A percentile compares a stretch with the other conserved stretches of the same genome.
Conservation (phyloP, 257 asterid species). For the Rauvolfia tetraphylla region DNA sequence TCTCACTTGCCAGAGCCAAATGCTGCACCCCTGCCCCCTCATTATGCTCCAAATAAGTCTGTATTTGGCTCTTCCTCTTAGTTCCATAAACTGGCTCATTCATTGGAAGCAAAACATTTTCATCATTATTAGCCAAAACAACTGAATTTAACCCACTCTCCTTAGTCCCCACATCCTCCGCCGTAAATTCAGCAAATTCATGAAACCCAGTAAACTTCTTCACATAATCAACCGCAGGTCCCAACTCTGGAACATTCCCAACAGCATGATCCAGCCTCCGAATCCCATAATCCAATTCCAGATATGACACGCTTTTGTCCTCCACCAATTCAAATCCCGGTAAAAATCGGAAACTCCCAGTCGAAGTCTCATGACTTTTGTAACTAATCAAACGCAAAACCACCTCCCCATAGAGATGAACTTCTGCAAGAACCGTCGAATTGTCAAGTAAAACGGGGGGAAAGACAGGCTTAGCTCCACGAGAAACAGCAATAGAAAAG, state of each 20-base stretch:
- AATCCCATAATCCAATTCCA: conserved; percentile 69
- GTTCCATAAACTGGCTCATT: conserved; percentile 87
- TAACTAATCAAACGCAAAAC: conserved; percentile 65
- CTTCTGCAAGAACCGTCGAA: conserved; percentile 52
- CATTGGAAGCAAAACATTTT: conserved; percentile 69
- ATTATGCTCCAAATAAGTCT: conserved; percentile 94
- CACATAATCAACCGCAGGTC: conserved; percentile 64
- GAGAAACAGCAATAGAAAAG: conserved; percentile 48
- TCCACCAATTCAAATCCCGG: conserved; percentile 64
- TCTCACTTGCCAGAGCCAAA: conserved; percentile 70
- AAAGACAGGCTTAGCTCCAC: conserved; percentile 61
- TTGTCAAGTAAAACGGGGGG: conserved; percentile 43
- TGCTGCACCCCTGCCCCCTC: conserved; percentile 96
- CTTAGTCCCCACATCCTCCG: conserved; percentile 77
- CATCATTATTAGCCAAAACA: conserved; percentile 74
- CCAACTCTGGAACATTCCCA: conserved; percentile 71
- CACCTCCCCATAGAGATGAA: conserved; percentile 73
- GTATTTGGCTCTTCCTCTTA: conserved; percentile 93
- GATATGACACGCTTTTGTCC: conserved; percentile 29
- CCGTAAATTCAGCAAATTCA: conserved; percentile 85
- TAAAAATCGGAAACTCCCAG: conserved; percentile 26
- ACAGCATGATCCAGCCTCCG: conserved; percentile 81
- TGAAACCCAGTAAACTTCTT: conserved; percentile 76
- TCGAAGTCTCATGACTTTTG: not conserved
- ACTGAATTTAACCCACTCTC: conserved; percentile 91